Percentiles rank a stretch among this genome's conserved stretches.
Evolutionary conservation across 106 monocot genomes (phyloP).

Genomic region (Allium sativum): DNA sequence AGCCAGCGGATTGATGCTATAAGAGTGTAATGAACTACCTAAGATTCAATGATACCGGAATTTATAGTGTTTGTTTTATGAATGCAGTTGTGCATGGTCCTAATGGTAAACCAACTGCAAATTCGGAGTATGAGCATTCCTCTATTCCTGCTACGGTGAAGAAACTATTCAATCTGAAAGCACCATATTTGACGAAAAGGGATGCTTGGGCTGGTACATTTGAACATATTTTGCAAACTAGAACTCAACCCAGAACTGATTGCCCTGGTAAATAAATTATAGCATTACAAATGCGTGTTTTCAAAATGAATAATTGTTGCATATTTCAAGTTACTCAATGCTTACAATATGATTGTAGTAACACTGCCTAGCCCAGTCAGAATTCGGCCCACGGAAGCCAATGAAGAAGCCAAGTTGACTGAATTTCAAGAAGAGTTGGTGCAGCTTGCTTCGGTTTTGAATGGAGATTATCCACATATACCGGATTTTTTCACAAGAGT

Average conservation of each 20-base stretch:
- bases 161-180: conserved; percentile 55
- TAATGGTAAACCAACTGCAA: conserved; percentile 47
- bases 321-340: no score
- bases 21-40: neutral
- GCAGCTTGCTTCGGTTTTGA: conserved; percentile 38
- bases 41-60: neutral
- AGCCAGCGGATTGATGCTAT: no score
- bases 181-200: conserved; percentile 52
- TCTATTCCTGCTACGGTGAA: conserved; percentile 77
- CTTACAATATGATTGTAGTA: conserved; percentile 16
- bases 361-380: conserved; percentile 29
- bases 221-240: conserved; percentile 42
- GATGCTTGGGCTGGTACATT: conserved; percentile 85
- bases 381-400: conserved; percentile 14
- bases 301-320: no score
- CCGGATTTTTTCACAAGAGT: conserved; percentile 14
- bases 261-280: conserved; percentile 41
- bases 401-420: conserved; percentile 28
- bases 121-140: conserved; percentile 82
- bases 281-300: no score
- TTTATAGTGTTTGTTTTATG: neutral
- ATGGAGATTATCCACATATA: conserved; percentile 27
- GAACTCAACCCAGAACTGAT: conserved; percentile 70
- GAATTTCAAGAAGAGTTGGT: conserved; percentile 71
- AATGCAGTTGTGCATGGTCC: conserved; percentile 68